Evolutionary conservation across 495 filamentous ascomycete genomes (phyloP).

Genomic region (Trichoderma asperelloides): DNA sequence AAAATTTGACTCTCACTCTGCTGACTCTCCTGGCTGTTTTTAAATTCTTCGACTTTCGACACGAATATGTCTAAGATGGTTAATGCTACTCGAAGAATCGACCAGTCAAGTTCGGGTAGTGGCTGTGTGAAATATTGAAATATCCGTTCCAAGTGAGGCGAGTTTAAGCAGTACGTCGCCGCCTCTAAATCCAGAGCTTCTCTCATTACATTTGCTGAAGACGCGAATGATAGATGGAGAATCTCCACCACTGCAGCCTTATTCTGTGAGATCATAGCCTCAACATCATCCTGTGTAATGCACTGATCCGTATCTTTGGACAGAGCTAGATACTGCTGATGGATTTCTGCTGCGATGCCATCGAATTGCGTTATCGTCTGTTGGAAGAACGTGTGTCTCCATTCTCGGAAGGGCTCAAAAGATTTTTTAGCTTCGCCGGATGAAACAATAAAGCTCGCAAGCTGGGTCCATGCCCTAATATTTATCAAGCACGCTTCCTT

Average conservation of each 20-base stretch:
- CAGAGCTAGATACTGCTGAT: slow-evolving; percentile 35
- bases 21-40: slow-evolving; percentile 26
- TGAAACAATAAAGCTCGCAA: slow-evolving; percentile 66
- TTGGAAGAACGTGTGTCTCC: slow-evolving; percentile 51
- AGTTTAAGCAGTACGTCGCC: slow-evolving; percentile 26
- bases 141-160: slow-evolving; percentile 10
- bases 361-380: slow-evolving; percentile 41
- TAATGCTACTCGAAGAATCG: slow-evolving; percentile 28
- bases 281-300: slow-evolving; percentile 29
- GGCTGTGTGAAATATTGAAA: slow-evolving; percentile 33
- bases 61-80: slow-evolving; percentile 31
- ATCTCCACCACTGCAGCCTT: slow-evolving; percentile 38
- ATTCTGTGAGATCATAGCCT: slow-evolving; percentile 34
- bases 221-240: slow-evolving; percentile 29
- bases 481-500: slow-evolving; percentile 78
- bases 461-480: slow-evolving; percentile 69
- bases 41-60: slow-evolving; percentile 27
- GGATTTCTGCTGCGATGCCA: slow-evolving; percentile 38
- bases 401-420: slow-evolving; percentile 54
- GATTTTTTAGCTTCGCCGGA: slow-evolving; percentile 41
- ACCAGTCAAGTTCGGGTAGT: slow-evolving; percentile 32
- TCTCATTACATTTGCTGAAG: slow-evolving; percentile 32
- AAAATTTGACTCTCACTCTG: slow-evolving; percentile 12
- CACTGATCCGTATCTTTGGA: slow-evolving; percentile 25
- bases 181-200: slow-evolving; percentile 26